Base-by-base conservation (phyloP, 2,329 filamentous ascomycete species). In the Penicillium sumatraense region DNA sequence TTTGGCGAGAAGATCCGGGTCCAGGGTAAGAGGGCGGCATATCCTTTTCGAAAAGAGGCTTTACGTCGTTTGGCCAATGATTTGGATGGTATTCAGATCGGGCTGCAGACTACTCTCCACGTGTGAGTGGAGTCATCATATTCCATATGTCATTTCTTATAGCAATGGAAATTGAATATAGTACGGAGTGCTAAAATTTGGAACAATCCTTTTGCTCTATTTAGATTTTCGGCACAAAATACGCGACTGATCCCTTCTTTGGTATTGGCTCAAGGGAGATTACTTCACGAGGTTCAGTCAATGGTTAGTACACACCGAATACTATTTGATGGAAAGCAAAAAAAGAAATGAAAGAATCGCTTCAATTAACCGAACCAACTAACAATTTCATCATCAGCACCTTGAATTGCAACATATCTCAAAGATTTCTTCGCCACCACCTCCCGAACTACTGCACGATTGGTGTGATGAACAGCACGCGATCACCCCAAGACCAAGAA, bases 21-120 rank as follows among this genome's bases (percentile, higher is more conserved):
- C 7, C 49, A 50, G 4, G 21, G 44, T 14, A 58, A 56, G 14
- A 56, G 29, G 23, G 38, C 46, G 8, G 35, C 35, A 16, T 58
- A 56, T 42, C 56, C 53, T 3, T 54, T 59, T n/a, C 46, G 56
- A 14, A 56, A 53, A 41, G 49, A 58, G 11, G 26, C 20, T 21
- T 40, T 58, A 21, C 53, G 49, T 8, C 24, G 33, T 14, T 18
- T 58, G 16, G 38, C 41, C 18, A 53, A 41, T 21, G 52, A 53
- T 8, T 38, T 58, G 27, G 52, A 55, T 40, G 40, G 48, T 26
- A 33, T 55, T 1, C 52, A 58, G 18, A 42, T 52, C 13, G 33
- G 40, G 27, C 20, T 56, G n/a, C 56, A 58, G 26, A 55, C 56
- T 11, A 49, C 56, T 5, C 38, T 53, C 14, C 50, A 53, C 45